Percentiles rank a stretch among this genome's conserved stretches.
Evolutionary conservation across 129 eudicot species (phyloP).

Genomic region (Apium graveolens): DNA sequence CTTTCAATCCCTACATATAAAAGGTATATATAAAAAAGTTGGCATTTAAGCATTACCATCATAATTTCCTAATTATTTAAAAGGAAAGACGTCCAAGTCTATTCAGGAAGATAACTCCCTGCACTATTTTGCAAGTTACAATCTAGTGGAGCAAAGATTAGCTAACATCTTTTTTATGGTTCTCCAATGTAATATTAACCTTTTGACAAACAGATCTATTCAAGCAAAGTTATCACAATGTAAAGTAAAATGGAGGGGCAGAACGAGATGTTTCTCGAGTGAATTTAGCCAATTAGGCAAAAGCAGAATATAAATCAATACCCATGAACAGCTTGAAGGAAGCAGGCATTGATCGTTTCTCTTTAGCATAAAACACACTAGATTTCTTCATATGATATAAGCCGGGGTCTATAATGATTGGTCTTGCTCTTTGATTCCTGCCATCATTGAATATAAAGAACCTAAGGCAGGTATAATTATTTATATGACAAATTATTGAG

Average conservation of each 20-base stretch:
- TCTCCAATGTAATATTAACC: not conserved
- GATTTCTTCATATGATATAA: constrained; percentile 87
- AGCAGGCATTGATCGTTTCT: constrained; percentile 90
- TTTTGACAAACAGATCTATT: not conserved
- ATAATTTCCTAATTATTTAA: not conserved
- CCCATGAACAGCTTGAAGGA: constrained; percentile 88
- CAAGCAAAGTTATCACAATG: not conserved
- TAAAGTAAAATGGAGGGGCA: not conserved
- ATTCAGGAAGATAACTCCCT: not conserved
- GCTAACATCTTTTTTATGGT: not conserved
- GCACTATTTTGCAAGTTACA: not conserved
- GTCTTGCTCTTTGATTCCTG: constrained; percentile 83
- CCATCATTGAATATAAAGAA: constrained; percentile 7
- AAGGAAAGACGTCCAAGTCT: not conserved
- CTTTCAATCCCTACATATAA: not conserved
- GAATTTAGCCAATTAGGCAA: not conserved
- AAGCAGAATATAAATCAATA: constrained; percentile 15
- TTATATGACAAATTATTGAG: not conserved
- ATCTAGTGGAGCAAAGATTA: not conserved
- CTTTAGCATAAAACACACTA: constrained; percentile 94
- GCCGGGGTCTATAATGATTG: constrained; percentile 88
- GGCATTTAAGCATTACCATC: not conserved
- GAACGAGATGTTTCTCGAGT: not conserved
- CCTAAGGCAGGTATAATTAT: not conserved
- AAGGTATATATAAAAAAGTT: not conserved